Conservation (phyloP, 345 rosid genomes). For the Corymbia maculata region DNA sequence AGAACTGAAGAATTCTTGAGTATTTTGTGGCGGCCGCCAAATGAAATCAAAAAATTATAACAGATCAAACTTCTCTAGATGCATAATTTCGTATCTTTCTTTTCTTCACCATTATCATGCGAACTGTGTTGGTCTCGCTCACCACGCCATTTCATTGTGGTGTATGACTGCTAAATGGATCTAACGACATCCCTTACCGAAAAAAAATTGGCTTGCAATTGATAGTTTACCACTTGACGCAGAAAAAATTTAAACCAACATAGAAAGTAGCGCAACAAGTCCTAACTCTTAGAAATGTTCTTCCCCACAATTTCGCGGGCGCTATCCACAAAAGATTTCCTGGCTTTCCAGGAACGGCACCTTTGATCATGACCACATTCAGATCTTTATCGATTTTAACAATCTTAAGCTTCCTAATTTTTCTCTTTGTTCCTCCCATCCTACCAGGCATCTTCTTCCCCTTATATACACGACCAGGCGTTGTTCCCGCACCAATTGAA, state of each 20-base stretch:
- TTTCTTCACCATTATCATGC: neutral
- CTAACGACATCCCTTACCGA: neutral
- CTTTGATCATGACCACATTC: slow-evolving; percentile 85
- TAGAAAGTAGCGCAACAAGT: neutral
- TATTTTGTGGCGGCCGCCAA: neutral
- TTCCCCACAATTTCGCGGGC: slow-evolving; percentile 89
- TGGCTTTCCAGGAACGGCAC: slow-evolving; percentile 89
- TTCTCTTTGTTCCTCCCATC: no score
- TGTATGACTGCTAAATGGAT: neutral
- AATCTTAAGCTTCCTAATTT: no score
- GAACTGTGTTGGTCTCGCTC: neutral
- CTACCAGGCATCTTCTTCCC: no score
- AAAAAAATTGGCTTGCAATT: neutral
- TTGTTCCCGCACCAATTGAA: no score
- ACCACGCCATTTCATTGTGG: neutral
- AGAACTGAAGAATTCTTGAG: neutral
- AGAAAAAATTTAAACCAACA: neutral
- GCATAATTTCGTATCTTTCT: neutral
- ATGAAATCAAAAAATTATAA: neutral
- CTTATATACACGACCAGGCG: no score
- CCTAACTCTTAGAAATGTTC: slow-evolving; percentile 82
- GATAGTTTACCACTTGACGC: neutral
- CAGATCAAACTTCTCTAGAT: neutral
- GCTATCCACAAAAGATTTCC: slow-evolving; percentile 82
- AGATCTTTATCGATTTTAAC: no score